phyloP scores from a whole-genome alignment of 345 rosid species.

The Adansonia digitata region DNA sequence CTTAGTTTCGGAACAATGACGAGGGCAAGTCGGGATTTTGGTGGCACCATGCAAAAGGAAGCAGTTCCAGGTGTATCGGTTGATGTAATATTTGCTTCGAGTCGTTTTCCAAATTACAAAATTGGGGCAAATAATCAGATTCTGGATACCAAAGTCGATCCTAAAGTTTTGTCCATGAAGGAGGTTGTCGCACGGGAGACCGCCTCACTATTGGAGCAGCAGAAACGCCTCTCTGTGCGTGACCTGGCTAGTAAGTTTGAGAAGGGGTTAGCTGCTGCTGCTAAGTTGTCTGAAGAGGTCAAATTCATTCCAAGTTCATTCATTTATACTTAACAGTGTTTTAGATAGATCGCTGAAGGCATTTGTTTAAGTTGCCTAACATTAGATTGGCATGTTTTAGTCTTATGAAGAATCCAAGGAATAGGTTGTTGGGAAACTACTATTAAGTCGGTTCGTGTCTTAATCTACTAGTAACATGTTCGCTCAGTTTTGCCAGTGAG shows the following conservation, averaged over 20 bases:
- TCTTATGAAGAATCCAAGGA: not conserved
- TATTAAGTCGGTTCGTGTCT: not conserved
- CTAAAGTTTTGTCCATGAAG: slow-evolving; percentile 76
- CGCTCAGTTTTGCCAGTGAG: slow-evolving; percentile 61
- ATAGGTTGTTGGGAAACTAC: not conserved
- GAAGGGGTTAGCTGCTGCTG: slow-evolving; percentile 91
- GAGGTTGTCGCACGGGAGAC: slow-evolving; percentile 94
- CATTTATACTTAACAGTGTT: not conserved
- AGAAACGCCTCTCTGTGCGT: slow-evolving; percentile 91
- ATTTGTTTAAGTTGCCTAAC: not conserved
- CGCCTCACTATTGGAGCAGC: slow-evolving; percentile 82
- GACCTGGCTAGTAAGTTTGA: slow-evolving; percentile 94
- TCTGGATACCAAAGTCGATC: slow-evolving; percentile 62
- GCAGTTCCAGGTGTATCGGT: slow-evolving; percentile 69
- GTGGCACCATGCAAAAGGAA: slow-evolving; percentile 56
- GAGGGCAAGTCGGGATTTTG: slow-evolving; percentile 62
- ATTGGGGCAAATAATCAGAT: slow-evolving; percentile 78
- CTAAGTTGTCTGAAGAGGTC: slow-evolving; percentile 94
- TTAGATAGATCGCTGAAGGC: not conserved
- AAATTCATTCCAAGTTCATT: slow-evolving; percentile 13
- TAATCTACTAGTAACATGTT: slow-evolving; percentile 36
- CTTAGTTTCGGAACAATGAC: slow-evolving; percentile 43
- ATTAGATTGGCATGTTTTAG: not conserved
- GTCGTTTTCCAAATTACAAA: slow-evolving; percentile 79
- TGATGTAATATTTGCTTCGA: slow-evolving; percentile 77